These are phyloP conservation scores for Candida pseudoviswanathii DNA, from an alignment of 1,139 yeast species.

Conservation along the genomic window DNA sequence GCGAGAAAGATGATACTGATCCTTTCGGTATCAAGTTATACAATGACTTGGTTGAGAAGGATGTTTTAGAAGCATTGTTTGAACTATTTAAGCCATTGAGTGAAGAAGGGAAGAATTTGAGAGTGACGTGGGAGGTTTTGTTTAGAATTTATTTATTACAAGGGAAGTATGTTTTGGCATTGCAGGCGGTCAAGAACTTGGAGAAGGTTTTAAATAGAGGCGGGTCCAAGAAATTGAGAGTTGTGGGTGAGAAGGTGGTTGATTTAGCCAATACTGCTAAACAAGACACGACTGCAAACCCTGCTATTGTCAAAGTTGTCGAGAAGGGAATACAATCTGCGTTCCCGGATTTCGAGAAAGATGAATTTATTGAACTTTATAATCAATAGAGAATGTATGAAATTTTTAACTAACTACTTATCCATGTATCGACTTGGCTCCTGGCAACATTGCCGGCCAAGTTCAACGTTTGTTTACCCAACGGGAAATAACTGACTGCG, in stretches of 20 bases:
- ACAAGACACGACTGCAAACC: conserved; percentile 33
- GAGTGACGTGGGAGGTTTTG: conserved; percentile 39
- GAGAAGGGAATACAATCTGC: conserved; percentile 41
- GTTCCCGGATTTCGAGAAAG: conserved; percentile 32
- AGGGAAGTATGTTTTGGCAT: conserved; percentile 49
- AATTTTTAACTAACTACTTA: conserved; percentile 24
- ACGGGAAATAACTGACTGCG: conserved; percentile 64
- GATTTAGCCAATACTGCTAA: conserved; percentile 27
- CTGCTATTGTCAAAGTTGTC: conserved; percentile 49
- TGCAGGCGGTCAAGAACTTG: conserved; percentile 46
- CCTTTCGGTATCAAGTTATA: conserved; percentile 49
- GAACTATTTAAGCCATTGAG: conserved; percentile 34
- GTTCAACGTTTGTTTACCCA: conserved; percentile 57
- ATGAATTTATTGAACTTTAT: conserved; percentile 16
- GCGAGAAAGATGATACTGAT: conserved; percentile 49
- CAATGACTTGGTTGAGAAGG: conserved; percentile 28
- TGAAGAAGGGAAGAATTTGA: conserved; percentile 37
- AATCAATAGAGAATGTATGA: conserved; percentile 13
- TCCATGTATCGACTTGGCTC: conserved; percentile 62
- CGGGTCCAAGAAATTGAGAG: conserved; percentile 17
- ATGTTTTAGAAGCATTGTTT: conserved; percentile 33
- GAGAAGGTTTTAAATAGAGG: conserved; percentile 27
- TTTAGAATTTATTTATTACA: conserved; percentile 42
- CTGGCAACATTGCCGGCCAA: conserved; percentile 58
- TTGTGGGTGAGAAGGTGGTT: conserved; percentile 28